Evolutionary conservation across 345 rosid genomes (phyloP), one percentile per base, ranked within the genome.

Genomic region (Citrus inodora): DNA sequence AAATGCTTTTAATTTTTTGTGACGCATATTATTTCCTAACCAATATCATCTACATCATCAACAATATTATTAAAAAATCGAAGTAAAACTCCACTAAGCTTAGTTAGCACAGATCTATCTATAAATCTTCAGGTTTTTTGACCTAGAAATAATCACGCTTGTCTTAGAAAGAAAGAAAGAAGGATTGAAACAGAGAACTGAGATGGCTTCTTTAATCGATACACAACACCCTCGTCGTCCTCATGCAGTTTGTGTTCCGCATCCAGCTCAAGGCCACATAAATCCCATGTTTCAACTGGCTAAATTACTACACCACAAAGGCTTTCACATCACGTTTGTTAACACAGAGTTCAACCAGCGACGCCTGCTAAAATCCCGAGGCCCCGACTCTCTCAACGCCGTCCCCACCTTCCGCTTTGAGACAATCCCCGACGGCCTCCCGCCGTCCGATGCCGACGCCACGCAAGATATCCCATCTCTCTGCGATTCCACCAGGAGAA

Each of bases 241-340:
- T 46, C 51, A 53, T 5, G 58, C 58, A 17, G 58, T 53, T 5
- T 53, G 22, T 53, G 22, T 53, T 53, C 58, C 90, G 5, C 84
- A 10, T 72, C 87, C 88, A 17, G 85, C 89, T 6, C 90, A 87
- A 78, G 89, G 92, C 70, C 90, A 87, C 78, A 73, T 89, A 8
- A 86, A 84, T n/a, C 90, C 88, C 0, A 83, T 85, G 87, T 25
- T 86, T 1, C 81, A 76, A 22, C 71, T 88, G 14, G 89, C 91
- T 24, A 84, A 88, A 64, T 78, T 88, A 7, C 83, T 88, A 17
- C 86, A 82, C 74, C 53, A 21, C 3, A 76, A 25, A 67, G 87
- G 87, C 71, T 86, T 88, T 64, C 79, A 86, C 37, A 76, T 88
- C 48, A 88, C 87, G 42, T 88, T 88, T 40, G 86, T 86, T 14